Base-by-base conservation (phyloP, 2,329 filamentous ascomycete genomes). In the Exophiala sp. region DNA sequence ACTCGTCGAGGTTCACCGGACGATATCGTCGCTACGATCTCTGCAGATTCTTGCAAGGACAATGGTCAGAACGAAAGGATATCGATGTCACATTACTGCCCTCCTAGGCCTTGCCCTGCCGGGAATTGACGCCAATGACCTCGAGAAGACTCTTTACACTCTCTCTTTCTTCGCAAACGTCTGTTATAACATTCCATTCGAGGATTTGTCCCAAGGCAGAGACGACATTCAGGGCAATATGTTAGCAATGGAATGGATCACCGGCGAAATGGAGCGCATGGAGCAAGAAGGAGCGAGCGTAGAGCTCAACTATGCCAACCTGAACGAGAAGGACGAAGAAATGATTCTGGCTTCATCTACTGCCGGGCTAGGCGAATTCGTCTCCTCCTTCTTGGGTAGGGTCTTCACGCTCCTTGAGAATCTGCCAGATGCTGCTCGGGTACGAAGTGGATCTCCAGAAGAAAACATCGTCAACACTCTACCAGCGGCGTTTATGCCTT, bases 391-490 rank as follows among this genome's bases (percentile, higher is more conserved):
- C 62, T 78, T 99, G 6, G 94, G 91, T 48, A 91, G 94, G 64
- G 91, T 99, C 6, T 99, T 99, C 69, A 96, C 91, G 0, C 80
- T 99, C 8, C 72, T 99, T 18, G 94, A 99, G 70, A 99, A 99
- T 65, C 76, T 99, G 38, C 94, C 94, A 1, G 95, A 99, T 72
- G 85, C 91, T 8, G 87, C 90, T 29, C 84, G 92, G 54, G 84
- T 96, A 32, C 87, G 92, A 57, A 91, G 89, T 55, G 91, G 91
- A 9, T 95, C 91, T 5, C 94, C 94, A 0, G 94, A 99, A 70
- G 95, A 99, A 65, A 96, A 91, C 64, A 91, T 99, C 44, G 91
- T 97, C 67, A 97, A 97, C 67, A 95, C 91, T 1, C 75, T 99
- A 18, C 94, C 94, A 2, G 90, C 92, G 6, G 91, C 94, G 0